Evolutionary conservation across 495 filamentous ascomycete species (phyloP).

Genomic region (Neurospora sp.): DNA sequence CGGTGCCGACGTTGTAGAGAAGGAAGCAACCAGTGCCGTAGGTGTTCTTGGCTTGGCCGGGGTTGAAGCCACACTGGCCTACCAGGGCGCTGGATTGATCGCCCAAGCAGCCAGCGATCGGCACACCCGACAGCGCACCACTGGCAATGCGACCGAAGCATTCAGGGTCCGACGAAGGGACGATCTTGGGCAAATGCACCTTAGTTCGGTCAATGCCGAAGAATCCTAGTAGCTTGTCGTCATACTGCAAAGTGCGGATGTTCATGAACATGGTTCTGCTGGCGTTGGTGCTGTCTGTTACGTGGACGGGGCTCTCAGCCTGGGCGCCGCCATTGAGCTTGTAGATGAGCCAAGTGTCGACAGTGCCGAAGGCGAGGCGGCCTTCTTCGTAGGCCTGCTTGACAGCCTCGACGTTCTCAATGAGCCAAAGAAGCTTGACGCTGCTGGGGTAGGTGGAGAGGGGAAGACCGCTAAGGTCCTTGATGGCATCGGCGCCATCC

Average conservation of each 20-base stretch:
- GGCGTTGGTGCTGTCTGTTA: constrained; percentile 89
- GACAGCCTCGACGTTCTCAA: constrained; percentile 62
- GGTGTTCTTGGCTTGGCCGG: constrained; percentile 88
- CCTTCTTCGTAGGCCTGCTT: constrained; percentile 69
- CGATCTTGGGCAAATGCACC: constrained; percentile 71
- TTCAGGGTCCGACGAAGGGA: constrained; percentile 70
- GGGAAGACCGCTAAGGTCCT: constrained; percentile 72
- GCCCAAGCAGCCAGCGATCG: constrained; percentile 78
- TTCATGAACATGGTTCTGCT: constrained; percentile 97
- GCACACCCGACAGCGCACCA: constrained; percentile 63
- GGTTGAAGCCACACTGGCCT: constrained; percentile 80
- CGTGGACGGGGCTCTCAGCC: constrained; percentile 46
- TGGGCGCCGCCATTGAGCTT: constrained; percentile 76
- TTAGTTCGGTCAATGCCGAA: constrained; percentile 71
- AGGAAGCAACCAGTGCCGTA: constrained; percentile 96
- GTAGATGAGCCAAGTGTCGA: constrained; percentile 88
- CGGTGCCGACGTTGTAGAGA: constrained; percentile 83
- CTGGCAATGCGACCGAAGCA: constrained; percentile 60
- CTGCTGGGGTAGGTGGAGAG: constrained; percentile 91
- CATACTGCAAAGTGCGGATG: constrained; percentile 75
- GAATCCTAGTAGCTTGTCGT: constrained; percentile 70
- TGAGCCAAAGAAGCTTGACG: constrained; percentile 80
- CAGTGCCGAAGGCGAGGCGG: constrained; percentile 81
- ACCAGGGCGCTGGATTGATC: constrained; percentile 91
- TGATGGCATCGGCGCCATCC: constrained; percentile 56